phyloP scores from a whole-genome alignment of 1,284 basidiomycete species.

The Ganoderma multipileum region DNA sequence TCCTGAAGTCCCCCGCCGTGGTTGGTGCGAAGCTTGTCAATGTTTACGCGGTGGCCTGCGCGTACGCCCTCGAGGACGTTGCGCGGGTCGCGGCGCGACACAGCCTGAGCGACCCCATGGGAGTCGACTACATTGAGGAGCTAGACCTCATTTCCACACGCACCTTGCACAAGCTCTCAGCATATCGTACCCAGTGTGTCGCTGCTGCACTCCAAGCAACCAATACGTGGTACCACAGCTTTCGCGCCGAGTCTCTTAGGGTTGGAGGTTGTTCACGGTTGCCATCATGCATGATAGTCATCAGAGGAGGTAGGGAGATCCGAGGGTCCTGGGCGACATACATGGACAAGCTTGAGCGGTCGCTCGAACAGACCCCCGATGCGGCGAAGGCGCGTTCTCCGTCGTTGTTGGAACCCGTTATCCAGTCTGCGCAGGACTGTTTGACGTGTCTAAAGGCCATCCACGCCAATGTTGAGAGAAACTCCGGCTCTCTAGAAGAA shows the following conservation, averaged over 20 bases:
- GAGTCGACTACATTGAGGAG: conserved; percentile 6
- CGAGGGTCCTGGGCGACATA: background rate
- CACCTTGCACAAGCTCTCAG: conserved; percentile 13
- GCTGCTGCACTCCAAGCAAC: background rate
- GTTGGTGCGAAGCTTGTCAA: conserved; percentile 8
- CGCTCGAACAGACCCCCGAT: background rate
- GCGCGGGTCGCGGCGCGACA: conserved; percentile 14
- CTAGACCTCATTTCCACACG: conserved; percentile 4
- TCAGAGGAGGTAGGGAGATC: background rate
- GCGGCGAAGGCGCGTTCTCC: background rate
- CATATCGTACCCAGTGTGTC: conserved; percentile 1
- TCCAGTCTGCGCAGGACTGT: background rate
- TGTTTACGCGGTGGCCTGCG: conserved; percentile 14
- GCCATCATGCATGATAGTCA: background rate
- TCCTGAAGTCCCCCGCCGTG: conserved; percentile 20
- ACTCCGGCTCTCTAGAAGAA: background rate
- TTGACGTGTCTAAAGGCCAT: background rate
- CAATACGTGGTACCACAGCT: background rate
- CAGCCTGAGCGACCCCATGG: background rate
- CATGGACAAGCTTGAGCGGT: background rate
- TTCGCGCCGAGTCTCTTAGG: background rate
- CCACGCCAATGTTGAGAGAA: background rate
- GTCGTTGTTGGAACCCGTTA: background rate
- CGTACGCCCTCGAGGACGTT: conserved; percentile 11
- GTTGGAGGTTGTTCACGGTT: background rate